Conservation (phyloP, 306 rosid species). For the Pyrus betulifolia region DNA sequence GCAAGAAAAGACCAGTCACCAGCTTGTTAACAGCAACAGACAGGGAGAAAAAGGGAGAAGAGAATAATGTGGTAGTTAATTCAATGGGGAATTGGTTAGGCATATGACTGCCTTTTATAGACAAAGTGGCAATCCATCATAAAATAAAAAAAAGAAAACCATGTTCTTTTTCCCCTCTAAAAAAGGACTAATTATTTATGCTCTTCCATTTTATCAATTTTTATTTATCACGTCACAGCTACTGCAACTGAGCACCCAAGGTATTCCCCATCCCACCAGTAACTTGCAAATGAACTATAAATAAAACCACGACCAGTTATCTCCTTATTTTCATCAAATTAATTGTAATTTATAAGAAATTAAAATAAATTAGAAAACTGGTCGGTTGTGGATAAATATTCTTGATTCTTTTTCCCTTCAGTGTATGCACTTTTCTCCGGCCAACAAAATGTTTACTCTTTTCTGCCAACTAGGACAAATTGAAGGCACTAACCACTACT, state of each 20-base stretch:
- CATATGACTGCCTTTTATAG: not conserved
- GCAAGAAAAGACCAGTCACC: not conserved
- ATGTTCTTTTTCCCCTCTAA: not conserved
- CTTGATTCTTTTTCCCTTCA: too few species aligned
- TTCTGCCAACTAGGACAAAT: not conserved
- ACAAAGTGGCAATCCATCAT: not conserved
- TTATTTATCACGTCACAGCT: not conserved
- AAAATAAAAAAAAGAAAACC: not conserved
- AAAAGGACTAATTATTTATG: not conserved
- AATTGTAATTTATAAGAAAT: not conserved
- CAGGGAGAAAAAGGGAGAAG: not conserved
- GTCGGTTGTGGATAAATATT: not conserved
- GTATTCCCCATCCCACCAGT: slow-evolving; percentile 1
- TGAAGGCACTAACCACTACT: not conserved
- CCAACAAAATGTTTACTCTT: not conserved
- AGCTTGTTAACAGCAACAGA: not conserved
- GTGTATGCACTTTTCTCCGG: not conserved
- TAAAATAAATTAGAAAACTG: not conserved
- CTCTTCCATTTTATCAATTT: not conserved
- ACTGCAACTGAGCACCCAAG: not conserved
- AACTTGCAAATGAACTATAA: not conserved
- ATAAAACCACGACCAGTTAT: not conserved
- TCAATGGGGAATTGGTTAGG: not conserved
- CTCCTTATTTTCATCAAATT: not conserved
- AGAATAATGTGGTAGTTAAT: not conserved